phyloP scores from a whole-genome alignment of 306 rosid genomes.

The Ormosia emarginata region DNA sequence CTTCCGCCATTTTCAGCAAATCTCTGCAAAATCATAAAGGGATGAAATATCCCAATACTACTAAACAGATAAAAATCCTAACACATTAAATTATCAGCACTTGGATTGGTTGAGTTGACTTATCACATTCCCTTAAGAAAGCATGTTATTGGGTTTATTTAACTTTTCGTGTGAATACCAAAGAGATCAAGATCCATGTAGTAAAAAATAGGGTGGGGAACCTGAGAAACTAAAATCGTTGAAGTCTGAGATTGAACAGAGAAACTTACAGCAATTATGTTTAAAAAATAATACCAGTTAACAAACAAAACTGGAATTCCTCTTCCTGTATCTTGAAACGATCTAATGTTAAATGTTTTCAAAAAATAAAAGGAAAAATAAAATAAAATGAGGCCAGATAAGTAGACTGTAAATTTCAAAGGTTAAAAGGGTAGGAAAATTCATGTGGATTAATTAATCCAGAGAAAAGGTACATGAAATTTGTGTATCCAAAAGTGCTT shows the following conservation, averaged over 20 bases:
- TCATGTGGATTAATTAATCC: background rate
- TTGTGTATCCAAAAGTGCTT: background rate
- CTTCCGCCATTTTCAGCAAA: conserved; percentile 59
- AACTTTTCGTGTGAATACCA: too few species aligned
- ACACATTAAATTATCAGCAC: background rate
- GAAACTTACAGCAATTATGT: background rate
- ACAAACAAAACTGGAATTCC: background rate
- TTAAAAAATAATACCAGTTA: background rate
- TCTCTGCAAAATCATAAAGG: conserved; percentile 23
- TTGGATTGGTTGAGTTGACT: background rate
- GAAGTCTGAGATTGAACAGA: background rate
- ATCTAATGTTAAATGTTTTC: background rate
- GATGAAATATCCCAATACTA: background rate
- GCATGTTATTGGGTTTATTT: background rate
- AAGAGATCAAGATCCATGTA: background rate
- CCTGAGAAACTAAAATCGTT: background rate
- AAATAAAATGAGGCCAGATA: background rate
- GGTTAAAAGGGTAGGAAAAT: background rate
- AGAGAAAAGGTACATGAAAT: background rate
- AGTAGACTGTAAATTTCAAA: background rate
- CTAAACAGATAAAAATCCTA: background rate
- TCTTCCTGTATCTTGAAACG: background rate
- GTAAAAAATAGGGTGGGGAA: background rate
- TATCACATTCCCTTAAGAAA: background rate
- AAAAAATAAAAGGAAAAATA: background rate